Evolutionary conservation across 1,139 yeast genomes (phyloP).

Genomic region (Saccharomycopsis hybrid): DNA sequence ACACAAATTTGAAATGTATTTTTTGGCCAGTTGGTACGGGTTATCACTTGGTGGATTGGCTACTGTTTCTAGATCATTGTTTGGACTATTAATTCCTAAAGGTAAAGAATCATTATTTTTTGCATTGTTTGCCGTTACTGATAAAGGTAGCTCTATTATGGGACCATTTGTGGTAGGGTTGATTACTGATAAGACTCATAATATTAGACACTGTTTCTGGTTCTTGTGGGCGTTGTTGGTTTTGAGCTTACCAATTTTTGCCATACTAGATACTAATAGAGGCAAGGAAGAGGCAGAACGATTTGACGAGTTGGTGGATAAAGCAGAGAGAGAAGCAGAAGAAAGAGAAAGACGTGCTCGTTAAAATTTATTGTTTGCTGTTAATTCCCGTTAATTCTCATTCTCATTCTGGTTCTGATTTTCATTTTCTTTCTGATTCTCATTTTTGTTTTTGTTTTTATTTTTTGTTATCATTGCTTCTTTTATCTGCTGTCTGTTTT

Average conservation of each 20-base stretch:
- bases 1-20: slow-evolving; percentile 56
- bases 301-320: slow-evolving; percentile 25
- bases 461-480: too few relatives aligned
- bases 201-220: slow-evolving; percentile 62
- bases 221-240: slow-evolving; percentile 46
- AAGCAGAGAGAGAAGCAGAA: not conserved
- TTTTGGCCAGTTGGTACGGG: slow-evolving; percentile 66
- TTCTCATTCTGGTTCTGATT: too few relatives aligned
- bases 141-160: slow-evolving; percentile 63
- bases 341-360: too few relatives aligned
- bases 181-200: slow-evolving; percentile 60
- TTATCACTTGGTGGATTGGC: slow-evolving; percentile 61
- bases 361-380: too few relatives aligned
- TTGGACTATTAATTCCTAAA: slow-evolving; percentile 55
- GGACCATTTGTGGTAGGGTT: slow-evolving; percentile 65
- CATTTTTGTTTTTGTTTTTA: too few relatives aligned
- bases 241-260: slow-evolving; percentile 46
- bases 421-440: too few relatives aligned
- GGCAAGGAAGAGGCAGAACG: slow-evolving; percentile 45
- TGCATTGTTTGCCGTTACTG: slow-evolving; percentile 64
- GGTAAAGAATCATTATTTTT: slow-evolving; percentile 68
- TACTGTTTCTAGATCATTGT: slow-evolving; percentile 57
- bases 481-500: too few relatives aligned
- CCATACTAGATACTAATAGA: slow-evolving; percentile 45
- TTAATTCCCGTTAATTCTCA: too few relatives aligned